Conservation (phyloP, 2,329 filamentous ascomycete genomes). For the Didymella pomorum region DNA sequence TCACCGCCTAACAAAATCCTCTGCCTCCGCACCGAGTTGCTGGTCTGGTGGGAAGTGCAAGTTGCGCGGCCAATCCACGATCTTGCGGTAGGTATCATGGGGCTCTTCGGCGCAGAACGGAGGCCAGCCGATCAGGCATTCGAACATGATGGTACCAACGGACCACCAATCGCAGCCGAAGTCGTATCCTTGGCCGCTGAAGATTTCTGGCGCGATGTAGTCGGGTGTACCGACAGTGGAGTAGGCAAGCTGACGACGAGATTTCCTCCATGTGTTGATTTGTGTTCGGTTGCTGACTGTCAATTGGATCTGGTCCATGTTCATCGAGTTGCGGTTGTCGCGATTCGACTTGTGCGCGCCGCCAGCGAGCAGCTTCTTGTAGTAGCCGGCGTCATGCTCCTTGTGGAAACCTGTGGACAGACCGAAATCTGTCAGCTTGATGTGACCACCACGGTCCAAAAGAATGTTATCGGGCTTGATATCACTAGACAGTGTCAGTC, state of each 20-base stretch:
- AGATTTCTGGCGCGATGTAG: slow-evolving; percentile 98
- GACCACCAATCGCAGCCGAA: slow-evolving; percentile 99
- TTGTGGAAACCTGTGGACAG: slow-evolving; percentile 98
- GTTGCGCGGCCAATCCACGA: slow-evolving; percentile 96
- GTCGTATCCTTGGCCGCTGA: slow-evolving; percentile 93
- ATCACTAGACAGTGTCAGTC: slow-evolving; percentile 68
- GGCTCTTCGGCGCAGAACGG: slow-evolving; percentile 98
- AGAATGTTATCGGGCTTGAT: slow-evolving; percentile 99
- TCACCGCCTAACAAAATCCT: slow-evolving; percentile 90
- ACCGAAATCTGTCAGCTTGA: slow-evolving; percentile 98
- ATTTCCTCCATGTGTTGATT: slow-evolving; percentile 99
- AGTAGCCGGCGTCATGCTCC: slow-evolving; percentile 97
- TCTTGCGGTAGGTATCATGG: slow-evolving; percentile 98
- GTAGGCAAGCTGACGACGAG: slow-evolving; percentile 93
- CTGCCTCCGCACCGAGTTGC: slow-evolving; percentile 84
- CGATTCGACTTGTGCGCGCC: slow-evolving; percentile 55
- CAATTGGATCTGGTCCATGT: slow-evolving; percentile 96
- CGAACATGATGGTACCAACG: slow-evolving; percentile 98
- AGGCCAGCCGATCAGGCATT: slow-evolving; percentile 97
- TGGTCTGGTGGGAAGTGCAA: slow-evolving; percentile 97
- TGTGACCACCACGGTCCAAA: slow-evolving; percentile 91
- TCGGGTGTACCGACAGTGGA: slow-evolving; percentile 98
- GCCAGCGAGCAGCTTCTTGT: slow-evolving; percentile 91
- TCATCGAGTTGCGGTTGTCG: slow-evolving; percentile 87
- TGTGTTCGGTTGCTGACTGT: slow-evolving; percentile 97